These are phyloP conservation scores for Annulohypoxylon moriforme DNA, from an alignment of 495 filamentous ascomycete species.

Conservation along the genomic window DNA sequence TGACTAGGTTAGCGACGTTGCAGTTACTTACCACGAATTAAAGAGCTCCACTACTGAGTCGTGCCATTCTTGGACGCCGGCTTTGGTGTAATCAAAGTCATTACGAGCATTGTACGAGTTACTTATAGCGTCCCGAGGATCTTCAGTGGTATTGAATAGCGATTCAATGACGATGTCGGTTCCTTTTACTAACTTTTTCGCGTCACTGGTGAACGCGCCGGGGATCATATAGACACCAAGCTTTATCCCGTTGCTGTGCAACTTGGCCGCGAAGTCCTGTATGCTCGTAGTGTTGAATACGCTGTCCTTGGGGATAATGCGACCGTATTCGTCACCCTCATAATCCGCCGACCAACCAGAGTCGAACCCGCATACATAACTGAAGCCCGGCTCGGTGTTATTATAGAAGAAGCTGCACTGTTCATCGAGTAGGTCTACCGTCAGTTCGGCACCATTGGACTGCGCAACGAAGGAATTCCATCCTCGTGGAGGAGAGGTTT, in stretches of 20 bases:
- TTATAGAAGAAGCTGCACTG: conserved; percentile 26
- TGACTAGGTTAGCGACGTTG: not conserved
- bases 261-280: conserved; percentile 20
- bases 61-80: conserved; percentile 47
- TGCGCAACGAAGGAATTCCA: conserved; percentile 45
- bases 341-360: conserved; percentile 45
- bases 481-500: conserved; percentile 28
- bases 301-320: conserved; percentile 42
- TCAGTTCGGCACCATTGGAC: conserved; percentile 32
- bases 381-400: conserved; percentile 13
- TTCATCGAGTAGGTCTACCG: conserved; percentile 37
- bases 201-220: conserved; percentile 41
- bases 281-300: conserved; percentile 40
- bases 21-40: conserved; percentile 36
- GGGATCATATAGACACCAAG: conserved; percentile 49
- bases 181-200: conserved; percentile 41
- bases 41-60: conserved; percentile 46
- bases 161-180: conserved; percentile 45
- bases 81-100: conserved; percentile 46
- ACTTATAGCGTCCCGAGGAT: conserved; percentile 12
- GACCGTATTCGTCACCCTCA: conserved; percentile 45
- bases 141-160: conserved; percentile 24
- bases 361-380: conserved; percentile 46
- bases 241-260: conserved; percentile 42
- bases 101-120: conserved; percentile 42